These are phyloP conservation scores for Fusarium newnesense DNA, from an alignment of 2,329 filamentous ascomycete genomes.

Conservation along the genomic window DNA sequence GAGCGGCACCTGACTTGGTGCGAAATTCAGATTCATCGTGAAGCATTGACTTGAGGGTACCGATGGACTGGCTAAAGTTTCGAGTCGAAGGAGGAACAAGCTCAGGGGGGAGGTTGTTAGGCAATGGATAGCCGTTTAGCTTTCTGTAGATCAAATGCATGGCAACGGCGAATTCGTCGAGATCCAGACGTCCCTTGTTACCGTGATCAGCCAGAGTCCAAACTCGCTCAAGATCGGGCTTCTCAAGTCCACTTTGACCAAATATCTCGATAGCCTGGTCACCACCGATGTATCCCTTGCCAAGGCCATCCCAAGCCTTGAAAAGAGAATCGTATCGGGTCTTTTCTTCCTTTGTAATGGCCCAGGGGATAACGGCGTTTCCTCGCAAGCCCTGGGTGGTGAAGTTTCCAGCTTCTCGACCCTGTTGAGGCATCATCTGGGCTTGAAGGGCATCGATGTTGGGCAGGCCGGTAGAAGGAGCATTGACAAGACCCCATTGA, in stretches of 20 bases:
- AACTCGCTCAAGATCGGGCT: constrained; percentile 87
- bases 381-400: constrained; percentile 89
- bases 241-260: constrained; percentile 92
- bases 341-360: constrained; percentile 98
- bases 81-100: constrained; percentile 93
- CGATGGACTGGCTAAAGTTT: constrained; percentile 92
- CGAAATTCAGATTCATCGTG: constrained; percentile 89
- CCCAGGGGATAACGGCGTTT: constrained; percentile 97
- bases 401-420: constrained; percentile 83
- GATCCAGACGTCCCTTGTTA: constrained; percentile 92
- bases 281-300: constrained; percentile 91
- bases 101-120: constrained; percentile 87
- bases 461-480: constrained; percentile 86
- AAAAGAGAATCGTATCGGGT: constrained; percentile 95
- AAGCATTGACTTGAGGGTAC: constrained; percentile 89
- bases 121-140: constrained; percentile 93
- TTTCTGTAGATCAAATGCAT: constrained; percentile 99
- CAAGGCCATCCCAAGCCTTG: constrained; percentile 94
- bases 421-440: constrained; percentile 97
- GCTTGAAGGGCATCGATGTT: constrained; percentile 94
- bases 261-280: constrained; percentile 97
- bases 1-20: constrained; percentile 87
- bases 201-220: constrained; percentile 96
- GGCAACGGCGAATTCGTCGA: constrained; percentile 97
- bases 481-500: constrained; percentile 98